Conservation (phyloP, 2,329 filamentous ascomycete species). For the Exophiala xenobiotica region DNA sequence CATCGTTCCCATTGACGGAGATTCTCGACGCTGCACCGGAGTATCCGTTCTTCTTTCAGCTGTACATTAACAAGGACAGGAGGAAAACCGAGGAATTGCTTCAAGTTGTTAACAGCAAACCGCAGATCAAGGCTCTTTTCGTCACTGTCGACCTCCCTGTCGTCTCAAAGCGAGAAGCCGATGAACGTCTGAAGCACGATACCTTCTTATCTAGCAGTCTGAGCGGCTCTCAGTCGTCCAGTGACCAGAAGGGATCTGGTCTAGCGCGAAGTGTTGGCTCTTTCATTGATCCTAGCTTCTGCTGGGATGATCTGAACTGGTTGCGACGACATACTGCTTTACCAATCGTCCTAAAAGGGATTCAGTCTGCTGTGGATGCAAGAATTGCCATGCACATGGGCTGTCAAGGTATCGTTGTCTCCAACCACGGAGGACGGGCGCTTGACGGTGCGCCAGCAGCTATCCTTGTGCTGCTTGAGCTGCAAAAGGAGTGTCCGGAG, state of each 20-base stretch:
- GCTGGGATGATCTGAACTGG: conserved; percentile 57
- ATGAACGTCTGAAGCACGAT: conserved; percentile 50
- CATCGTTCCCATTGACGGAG: conserved; percentile 58
- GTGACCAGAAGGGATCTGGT: conserved; percentile 55
- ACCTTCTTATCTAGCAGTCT: conserved; percentile 11
- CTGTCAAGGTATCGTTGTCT: conserved; percentile 56
- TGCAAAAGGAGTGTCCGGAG: conserved; percentile 53
- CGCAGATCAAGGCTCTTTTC: conserved; percentile 40
- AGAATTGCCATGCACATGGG: conserved; percentile 51
- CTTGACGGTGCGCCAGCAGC: conserved; percentile 49
- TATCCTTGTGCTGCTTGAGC: conserved; percentile 61
- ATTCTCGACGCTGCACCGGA: conserved; percentile 42
- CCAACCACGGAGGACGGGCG: conserved; percentile 60
- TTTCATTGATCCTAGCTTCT: conserved; percentile 54
- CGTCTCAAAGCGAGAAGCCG: conserved; percentile 56
- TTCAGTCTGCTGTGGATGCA: conserved; percentile 58
- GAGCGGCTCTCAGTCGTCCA: conserved; percentile 30
- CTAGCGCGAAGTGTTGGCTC: conserved; percentile 39
- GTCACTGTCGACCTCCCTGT: conserved; percentile 59
- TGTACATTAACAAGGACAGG: conserved; percentile 61
- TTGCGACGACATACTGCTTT: conserved; percentile 49
- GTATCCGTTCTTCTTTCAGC: conserved; percentile 48
- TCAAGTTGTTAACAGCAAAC: conserved; percentile 50
- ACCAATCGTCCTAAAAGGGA: conserved; percentile 57
- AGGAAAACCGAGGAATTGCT: conserved; percentile 53